Evolutionary conservation across 768 basidiomycete species (phyloP), one percentile per base, ranked within the genome.

Genomic region (Macrolepiota dolichaula): DNA sequence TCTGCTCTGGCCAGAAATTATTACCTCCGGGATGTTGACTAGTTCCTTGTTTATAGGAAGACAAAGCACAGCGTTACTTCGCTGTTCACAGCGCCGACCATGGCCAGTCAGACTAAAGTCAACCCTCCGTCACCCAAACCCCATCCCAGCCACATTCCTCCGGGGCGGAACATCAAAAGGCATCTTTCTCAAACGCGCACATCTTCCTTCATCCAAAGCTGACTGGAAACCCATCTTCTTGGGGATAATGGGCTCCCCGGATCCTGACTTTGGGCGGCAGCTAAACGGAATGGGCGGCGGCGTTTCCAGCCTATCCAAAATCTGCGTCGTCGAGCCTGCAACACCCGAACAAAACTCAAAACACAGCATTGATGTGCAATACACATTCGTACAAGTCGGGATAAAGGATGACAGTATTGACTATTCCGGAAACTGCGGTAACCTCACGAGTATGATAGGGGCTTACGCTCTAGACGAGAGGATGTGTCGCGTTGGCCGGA

Each of bases 251-350:
- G 91, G 90, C n/a, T 91, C 89, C 2, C 91, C 91, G 0, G 91
- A 93, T 67, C 78, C 85, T 1, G 75, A 80, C 57, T 74, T 89
- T 65, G 83, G 82, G 1, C 76, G 88, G 15, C 91, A 93, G 71
- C 76, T 92, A 13, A 86, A 93, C 64, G 91, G 91, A 11, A 89
- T 92, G 87, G 91, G 91, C 9, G 89, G 91, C 5, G 91, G 91
- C 3, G 74, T 89, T 9, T 88, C 86, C 15, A 89, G 86, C 59
- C 78, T 90, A 5, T 89, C 88, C 37, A 93, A 93, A 68, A 82
- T 91, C 15, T 84, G 83, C 65, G 81, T 92, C 50, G 84, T 92
- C 2, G 82, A 79, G 6, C 59, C 76, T 47, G 78, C 87, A 5
- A 77, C 81, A 0, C 66, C 71, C 1, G 72, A 70, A 11, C 81